phyloP scores from a whole-genome alignment of 129 eudicot genomes.

The Deinandra increscens region DNA sequence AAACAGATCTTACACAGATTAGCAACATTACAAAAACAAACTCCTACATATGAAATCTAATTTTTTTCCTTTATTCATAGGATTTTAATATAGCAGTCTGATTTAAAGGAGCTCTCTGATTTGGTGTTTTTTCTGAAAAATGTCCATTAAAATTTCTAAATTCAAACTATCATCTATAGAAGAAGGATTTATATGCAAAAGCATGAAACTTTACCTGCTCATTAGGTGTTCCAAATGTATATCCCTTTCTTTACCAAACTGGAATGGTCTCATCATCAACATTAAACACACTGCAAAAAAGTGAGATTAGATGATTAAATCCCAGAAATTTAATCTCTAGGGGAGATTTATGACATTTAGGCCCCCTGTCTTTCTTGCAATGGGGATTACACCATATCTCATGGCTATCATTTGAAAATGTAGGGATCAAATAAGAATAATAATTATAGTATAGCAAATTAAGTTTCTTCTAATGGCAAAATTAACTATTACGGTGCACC shows the following conservation, averaged over 20 bases:
- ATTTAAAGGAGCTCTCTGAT: too few species aligned
- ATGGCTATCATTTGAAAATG: conserved; percentile 92
- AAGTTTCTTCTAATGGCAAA: conserved; percentile 3
- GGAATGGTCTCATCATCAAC: conserved; percentile 82
- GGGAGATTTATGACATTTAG: conserved; percentile 43
- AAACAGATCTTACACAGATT: too few species aligned
- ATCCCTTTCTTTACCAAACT: conserved; percentile 74
- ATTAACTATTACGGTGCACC: conserved; percentile 37
- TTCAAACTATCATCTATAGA: background rate
- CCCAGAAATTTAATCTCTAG: background rate
- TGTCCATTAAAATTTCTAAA: too few species aligned
- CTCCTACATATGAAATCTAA: too few species aligned
- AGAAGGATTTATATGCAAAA: conserved; percentile 3
- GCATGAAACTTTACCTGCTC: conserved; percentile 54
- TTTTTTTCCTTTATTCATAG: too few species aligned
- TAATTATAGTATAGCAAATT: background rate
- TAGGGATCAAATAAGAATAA: conserved; percentile 11
- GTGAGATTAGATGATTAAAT: conserved; percentile 11
- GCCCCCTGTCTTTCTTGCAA: conserved; percentile 92
- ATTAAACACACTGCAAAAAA: conserved; percentile 77
- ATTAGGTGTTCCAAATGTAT: conserved; percentile 75
- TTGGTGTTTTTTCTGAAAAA: too few species aligned
- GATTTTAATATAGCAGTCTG: too few species aligned
- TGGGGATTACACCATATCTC: conserved; percentile 94
- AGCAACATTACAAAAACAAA: too few species aligned